Evolutionary conservation across 768 basidiomycete genomes (phyloP), one percentile per base, ranked within the genome.

Genomic region (Boletus huronensis): DNA sequence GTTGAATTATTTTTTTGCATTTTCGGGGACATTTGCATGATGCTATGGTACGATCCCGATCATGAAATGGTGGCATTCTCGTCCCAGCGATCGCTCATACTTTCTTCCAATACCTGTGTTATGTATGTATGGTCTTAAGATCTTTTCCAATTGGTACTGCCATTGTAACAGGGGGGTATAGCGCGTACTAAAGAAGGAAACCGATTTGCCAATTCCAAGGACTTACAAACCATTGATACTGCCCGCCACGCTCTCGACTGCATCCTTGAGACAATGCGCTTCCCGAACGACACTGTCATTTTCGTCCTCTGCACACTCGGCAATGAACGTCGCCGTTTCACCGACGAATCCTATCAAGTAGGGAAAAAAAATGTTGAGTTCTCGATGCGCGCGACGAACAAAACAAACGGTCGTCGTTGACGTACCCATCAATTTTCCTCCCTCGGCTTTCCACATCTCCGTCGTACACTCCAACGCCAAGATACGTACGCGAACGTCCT

Each of bases 221-320:
- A 38, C 5, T 31, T 44, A 58, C 25, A 75, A 57, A 10, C 65
- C 72, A 52, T 65, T 69, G 31, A 78, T 74, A 38, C 77, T 85
- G 11, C 89, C 89, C 56, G 85, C 85, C 59, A 87, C 78, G 58
- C 73, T 79, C 72, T 91, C 88, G 44, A 90, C 83, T 4, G 82
- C 82, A 70, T 79, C 73, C 69, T 87, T 91, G 70, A 92, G 74
- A 59, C 70, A 77, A 58, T 84, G 81, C 17, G 86, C 82, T 61
- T 84, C 84, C 53, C 75, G 78, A 5, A 92, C 88, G 16, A 95
- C 90, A 54, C 78, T 78, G 58, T 92, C 90, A 66, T 93, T 86
- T 60, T 94, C 93, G 64, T 96, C 93, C 71, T 93, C 91, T 5
- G 83, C 82, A 64, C 85, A 89, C 69, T 96, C 94, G 5, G 84